These are phyloP conservation scores for Mycena capillaripes DNA, from an alignment of 768 basidiomycete species.

Conservation along the genomic window DNA sequence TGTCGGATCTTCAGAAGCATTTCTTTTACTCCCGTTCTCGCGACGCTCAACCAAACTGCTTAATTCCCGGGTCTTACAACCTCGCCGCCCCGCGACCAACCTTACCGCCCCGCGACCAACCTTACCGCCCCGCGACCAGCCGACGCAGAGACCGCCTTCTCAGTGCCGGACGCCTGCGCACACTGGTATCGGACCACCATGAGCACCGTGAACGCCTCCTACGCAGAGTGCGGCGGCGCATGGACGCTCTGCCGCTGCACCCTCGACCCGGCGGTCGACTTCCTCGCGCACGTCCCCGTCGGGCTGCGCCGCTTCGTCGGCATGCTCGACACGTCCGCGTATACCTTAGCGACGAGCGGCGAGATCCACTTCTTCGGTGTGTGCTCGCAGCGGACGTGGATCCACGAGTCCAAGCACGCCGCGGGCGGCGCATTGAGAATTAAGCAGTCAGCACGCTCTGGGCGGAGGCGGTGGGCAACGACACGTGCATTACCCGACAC, in stretches of 20 bases:
- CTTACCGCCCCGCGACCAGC: too few relatives aligned
- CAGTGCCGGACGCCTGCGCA: too few relatives aligned
- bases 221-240: slow-evolving; percentile 20
- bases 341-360: slow-evolving; percentile 7
- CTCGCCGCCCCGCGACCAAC: too few relatives aligned
- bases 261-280: slow-evolving; percentile 15
- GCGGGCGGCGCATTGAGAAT: too few relatives aligned
- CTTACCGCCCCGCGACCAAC: too few relatives aligned
- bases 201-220: not conserved
- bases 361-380: slow-evolving; percentile 26
- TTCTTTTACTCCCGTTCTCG: too few relatives aligned
- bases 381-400: not conserved
- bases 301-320: slow-evolving; percentile 25
- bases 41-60: too few relatives aligned
- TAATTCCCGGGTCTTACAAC: too few relatives aligned
- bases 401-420: slow-evolving; percentile 7
- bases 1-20: too few relatives aligned
- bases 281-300: slow-evolving; percentile 22
- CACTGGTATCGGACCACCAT: too few relatives aligned
- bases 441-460: not conserved
- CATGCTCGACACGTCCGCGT: not conserved
- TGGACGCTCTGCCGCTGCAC: slow-evolving; percentile 25
- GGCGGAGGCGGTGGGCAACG: slow-evolving; percentile 2
- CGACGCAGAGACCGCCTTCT: too few relatives aligned
- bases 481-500: too few relatives aligned